A percentile compares a stretch with the other conserved stretches of the same genome.
Evolutionary conservation across 305 asterid species (phyloP).

Genomic region (Fraxinus nigra): DNA sequence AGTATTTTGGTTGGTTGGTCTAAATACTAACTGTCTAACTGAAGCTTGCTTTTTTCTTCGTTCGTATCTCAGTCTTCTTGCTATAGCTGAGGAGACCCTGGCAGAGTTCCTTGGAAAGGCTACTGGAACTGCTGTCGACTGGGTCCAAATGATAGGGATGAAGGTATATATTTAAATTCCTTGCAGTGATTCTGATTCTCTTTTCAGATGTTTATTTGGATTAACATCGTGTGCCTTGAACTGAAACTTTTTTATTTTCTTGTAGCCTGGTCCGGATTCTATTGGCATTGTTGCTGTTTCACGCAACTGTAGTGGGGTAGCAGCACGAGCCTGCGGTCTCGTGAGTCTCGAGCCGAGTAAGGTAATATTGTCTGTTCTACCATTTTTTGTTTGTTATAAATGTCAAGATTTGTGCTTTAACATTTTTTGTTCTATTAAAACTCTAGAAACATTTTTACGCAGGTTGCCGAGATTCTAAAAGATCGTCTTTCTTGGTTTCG

Average conservation of each 20-base stretch:
- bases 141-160: slow-evolving; percentile 99
- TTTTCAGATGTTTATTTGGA: neutral
- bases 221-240: neutral
- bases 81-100: slow-evolving; percentile 99
- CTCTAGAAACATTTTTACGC: neutral
- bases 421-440: neutral
- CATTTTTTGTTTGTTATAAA: neutral
- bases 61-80: slow-evolving; percentile 60
- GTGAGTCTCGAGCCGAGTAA: slow-evolving; percentile 97
- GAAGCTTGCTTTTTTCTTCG: neutral
- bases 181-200: neutral
- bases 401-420: neutral
- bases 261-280: slow-evolving; percentile 99
- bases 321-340: slow-evolving; percentile 99
- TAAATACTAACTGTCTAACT: neutral
- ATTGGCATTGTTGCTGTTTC: slow-evolving; percentile 98
- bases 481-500: slow-evolving; percentile 96
- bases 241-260: neutral
- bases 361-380: slow-evolving; percentile 37
- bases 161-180: slow-evolving; percentile 47
- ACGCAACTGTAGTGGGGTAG: slow-evolving; percentile 93
- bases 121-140: slow-evolving; percentile 99
- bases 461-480: slow-evolving; percentile 93
- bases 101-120: slow-evolving; percentile 99
- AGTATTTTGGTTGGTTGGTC: neutral